A percentile compares a stretch with the other conserved stretches of the same genome.
phyloP scores from a whole-genome alignment of 306 rosid species.

The Fragaria vesca region DNA sequence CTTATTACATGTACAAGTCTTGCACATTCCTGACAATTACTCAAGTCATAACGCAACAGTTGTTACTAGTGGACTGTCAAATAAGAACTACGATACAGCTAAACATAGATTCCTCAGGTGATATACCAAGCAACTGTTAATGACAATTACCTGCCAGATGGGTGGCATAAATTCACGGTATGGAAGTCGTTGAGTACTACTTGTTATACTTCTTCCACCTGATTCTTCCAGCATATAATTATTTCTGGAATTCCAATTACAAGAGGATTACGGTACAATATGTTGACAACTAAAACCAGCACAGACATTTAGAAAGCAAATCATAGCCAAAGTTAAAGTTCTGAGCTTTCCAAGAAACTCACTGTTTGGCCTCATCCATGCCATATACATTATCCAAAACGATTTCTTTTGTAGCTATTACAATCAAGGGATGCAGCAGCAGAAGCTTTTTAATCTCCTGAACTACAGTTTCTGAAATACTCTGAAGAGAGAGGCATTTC shows the following conservation, averaged over 20 bases:
- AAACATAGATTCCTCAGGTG: neutral
- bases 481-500: constrained; percentile 67
- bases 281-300: neutral
- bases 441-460: constrained; percentile 70
- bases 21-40: neutral
- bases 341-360: constrained; percentile 30
- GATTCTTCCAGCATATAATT: constrained; percentile 36
- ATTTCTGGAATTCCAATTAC: constrained; percentile 43
- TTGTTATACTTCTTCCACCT: constrained; percentile 33
- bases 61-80: neutral
- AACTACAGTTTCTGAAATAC: constrained; percentile 67
- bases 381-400: constrained; percentile 51
- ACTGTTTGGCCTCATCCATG: constrained; percentile 48
- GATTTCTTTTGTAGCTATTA: constrained; percentile 72
- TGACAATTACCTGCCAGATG: constrained; percentile 77
- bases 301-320: neutral
- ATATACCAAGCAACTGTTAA: constrained; percentile 10
- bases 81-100: neutral
- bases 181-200: constrained; percentile 35
- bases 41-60: neutral
- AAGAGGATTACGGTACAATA: neutral
- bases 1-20: constrained; percentile 21
- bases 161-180: constrained; percentile 89
- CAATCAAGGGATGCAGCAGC: constrained; percentile 75
- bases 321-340: neutral